Base-by-base conservation (phyloP, 2,329 filamentous ascomycete species). In the Trichoderma atroviride region DNA sequence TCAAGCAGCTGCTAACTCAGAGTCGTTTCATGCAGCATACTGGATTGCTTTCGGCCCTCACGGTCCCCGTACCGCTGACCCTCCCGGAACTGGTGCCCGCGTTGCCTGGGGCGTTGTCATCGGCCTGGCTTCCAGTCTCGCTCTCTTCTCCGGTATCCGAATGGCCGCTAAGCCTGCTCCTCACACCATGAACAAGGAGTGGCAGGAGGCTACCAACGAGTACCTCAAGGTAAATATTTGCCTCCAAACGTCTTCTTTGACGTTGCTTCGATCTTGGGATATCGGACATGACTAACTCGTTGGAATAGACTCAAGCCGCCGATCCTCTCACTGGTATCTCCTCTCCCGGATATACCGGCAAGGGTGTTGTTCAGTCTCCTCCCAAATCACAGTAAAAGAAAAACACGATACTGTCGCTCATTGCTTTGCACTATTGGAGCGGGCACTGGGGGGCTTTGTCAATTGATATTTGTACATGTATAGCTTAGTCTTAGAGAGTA, bases 1-100 rank as follows among this genome's bases (percentile, higher is more conserved):
- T 63, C 74, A 13, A 50, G 47, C 61, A 55, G 61, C 33, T 77
- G 75, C 78, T 80, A 81, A 78, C 83, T 77, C 78, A 73, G 79
- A 79, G 75, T 72, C 76, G 75, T 78, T 76, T 79, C 74, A 35
- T 78, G 82, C 81, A 99, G 96, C 96, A 74, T 99, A 98, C 89
- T 99, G 92, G 91, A 97, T 99, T 79, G 94, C 96, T 74, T 99
- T 99, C 80, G 96, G 96, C 74, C 91, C 94, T 79, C 96, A 99
- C 83, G 96, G 96, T 70, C 96, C 96, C 76, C 95, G 96, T 77
- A 90, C 95, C 75, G 84, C 87, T 72, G 82, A 91, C 74, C 93
- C 95, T 72, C 92, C 96, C 74, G 95, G 93, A 77, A 95, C 97
- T 87, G 87, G 86, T 82, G 87, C 88, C 83, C 94, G 90, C 81